A percentile compares a stretch with the other conserved stretches of the same genome.
Conservation (phyloP, 2,329 filamentous ascomycete species). For the Drechslerella coelobrocha region DNA sequence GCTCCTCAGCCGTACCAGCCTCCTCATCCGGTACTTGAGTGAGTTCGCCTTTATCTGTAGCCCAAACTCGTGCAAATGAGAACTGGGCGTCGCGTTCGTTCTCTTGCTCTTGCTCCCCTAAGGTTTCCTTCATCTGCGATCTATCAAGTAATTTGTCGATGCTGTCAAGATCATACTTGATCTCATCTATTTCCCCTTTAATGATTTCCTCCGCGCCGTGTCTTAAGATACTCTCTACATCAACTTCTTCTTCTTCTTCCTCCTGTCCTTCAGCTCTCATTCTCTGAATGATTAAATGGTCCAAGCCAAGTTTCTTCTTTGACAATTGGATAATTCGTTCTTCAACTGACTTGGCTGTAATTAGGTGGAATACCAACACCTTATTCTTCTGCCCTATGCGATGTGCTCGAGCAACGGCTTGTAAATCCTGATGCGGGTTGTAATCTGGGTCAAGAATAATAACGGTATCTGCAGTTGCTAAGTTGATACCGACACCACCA, state of each 20-base stretch:
- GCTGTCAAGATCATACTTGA: conserved; percentile 79
- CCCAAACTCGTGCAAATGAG: conserved; percentile 89
- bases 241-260: conserved; percentile 78
- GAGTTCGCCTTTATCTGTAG: conserved; percentile 75
- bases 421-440: conserved; percentile 97
- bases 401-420: conserved; percentile 91
- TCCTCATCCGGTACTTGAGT: conserved; percentile 61
- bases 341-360: conserved; percentile 86
- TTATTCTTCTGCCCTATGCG: conserved; percentile 96
- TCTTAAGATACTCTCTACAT: conserved; percentile 85
- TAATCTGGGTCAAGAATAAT: conserved; percentile 97
- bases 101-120: conserved; percentile 64
- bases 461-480: conserved; percentile 95
- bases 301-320: conserved; percentile 92
- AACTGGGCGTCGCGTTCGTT: conserved; percentile 78
- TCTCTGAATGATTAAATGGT: conserved; percentile 90
- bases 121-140: conserved; percentile 76
- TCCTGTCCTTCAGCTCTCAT: conserved; percentile 77
- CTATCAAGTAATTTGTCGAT: conserved; percentile 93
- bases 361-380: conserved; percentile 91
- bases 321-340: conserved; percentile 97
- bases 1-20: conserved; percentile 62
- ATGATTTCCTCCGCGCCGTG: conserved; percentile 81
- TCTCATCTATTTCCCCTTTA: conserved; percentile 67
- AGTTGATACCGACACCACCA: conserved; percentile 95